Evolutionary conservation across 805 yeast species (phyloP).

Genomic region (Ogataea salicorniae): DNA sequence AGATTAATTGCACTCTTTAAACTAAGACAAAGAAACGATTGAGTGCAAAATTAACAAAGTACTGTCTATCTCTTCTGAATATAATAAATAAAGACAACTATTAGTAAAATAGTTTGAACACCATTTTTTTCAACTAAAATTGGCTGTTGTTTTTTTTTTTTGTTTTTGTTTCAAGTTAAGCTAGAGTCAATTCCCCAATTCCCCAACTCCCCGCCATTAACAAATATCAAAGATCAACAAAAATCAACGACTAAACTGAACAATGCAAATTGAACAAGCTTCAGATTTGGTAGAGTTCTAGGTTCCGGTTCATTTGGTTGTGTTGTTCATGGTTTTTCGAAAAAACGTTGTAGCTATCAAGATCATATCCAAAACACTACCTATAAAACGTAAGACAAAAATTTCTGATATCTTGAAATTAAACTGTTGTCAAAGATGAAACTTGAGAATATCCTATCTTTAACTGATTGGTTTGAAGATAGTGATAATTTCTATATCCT

Average conservation of each 20-base stretch:
- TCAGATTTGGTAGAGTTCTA: slow-evolving; percentile 37
- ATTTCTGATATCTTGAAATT: slow-evolving; percentile 60
- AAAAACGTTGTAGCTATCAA: slow-evolving; percentile 76
- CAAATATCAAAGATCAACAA: neutral
- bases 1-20: too few species aligned
- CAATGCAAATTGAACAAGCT: slow-evolving; percentile 29
- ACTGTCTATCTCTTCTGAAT: too few species aligned
- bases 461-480: slow-evolving; percentile 84
- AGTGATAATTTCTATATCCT: slow-evolving; percentile 83
- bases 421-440: slow-evolving; percentile 53
- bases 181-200: too few species aligned
- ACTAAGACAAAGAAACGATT: too few species aligned
- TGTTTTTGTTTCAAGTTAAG: too few species aligned
- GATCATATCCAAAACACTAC: slow-evolving; percentile 77
- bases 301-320: slow-evolving; percentile 93
- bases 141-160: too few species aligned
- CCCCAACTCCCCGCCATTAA: neutral
- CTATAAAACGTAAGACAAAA: slow-evolving; percentile 75
- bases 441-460: slow-evolving; percentile 78
- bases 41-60: too few species aligned
- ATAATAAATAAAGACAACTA: too few species aligned
- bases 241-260: too few species aligned
- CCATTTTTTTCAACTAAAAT: too few species aligned
- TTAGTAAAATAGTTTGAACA: too few species aligned
- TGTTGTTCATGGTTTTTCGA: slow-evolving; percentile 59